Percentiles rank a stretch among this genome's conserved stretches.
Conservation (phyloP, 371 early-diverging fungal genomes). For the Syncephalastrum monosporum region DNA sequence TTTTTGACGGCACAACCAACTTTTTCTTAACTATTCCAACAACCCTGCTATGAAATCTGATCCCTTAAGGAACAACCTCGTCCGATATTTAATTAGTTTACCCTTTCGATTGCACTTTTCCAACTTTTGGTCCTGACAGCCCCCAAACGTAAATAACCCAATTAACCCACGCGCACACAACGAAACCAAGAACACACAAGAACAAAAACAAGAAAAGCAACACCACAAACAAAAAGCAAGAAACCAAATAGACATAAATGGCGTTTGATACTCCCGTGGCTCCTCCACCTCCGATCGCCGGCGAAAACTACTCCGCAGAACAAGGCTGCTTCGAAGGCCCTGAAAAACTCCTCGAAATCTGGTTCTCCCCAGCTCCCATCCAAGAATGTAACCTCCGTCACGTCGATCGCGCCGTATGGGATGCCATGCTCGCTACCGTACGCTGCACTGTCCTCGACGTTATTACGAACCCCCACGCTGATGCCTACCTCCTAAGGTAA, state of each 20-base stretch:
- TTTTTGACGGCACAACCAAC: conserved; percentile 10
- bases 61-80: conserved; percentile 35
- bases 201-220: conserved; percentile 1
- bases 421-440: conserved; percentile 85
- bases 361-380: conserved; percentile 70
- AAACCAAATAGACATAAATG: conserved; percentile 9
- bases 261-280: conserved; percentile 23
- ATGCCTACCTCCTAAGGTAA: conserved; percentile 84
- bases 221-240: conserved; percentile 4
- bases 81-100: conserved; percentile 42
- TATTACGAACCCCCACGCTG: conserved; percentile 69
- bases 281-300: conserved; percentile 19
- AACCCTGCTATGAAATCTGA: conserved; percentile 37
- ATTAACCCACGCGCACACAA: not conserved
- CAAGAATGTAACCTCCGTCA: conserved; percentile 62
- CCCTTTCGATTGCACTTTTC: conserved; percentile 52
- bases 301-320: conserved; percentile 42
- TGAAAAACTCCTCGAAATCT: conserved; percentile 95
- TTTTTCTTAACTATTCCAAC: conserved; percentile 2
- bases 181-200: not conserved
- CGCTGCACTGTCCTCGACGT: conserved; percentile 83
- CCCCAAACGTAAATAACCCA: conserved; percentile 9
- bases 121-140: conserved; percentile 50
- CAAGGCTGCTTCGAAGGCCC: conserved; percentile 85
- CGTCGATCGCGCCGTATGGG: conserved; percentile 75